phyloP scores from a whole-genome alignment of 495 filamentous ascomycete genomes.

The Podospora comata region DNA sequence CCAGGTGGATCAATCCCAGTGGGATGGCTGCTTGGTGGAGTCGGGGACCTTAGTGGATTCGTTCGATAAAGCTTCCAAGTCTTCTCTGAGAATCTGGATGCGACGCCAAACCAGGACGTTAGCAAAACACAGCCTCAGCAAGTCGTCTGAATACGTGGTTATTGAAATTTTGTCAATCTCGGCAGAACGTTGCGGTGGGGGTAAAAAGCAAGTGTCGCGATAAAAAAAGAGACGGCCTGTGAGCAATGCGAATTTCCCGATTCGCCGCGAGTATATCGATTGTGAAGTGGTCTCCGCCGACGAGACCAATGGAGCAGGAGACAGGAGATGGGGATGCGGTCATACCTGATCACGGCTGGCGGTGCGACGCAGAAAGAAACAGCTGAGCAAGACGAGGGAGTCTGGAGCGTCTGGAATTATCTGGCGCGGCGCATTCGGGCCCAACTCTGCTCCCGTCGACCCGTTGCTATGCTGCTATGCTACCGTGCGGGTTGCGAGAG shows the following conservation, averaged over 20 bases:
- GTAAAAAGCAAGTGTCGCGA: slow-evolving; percentile 22
- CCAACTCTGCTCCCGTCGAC: slow-evolving; percentile 1
- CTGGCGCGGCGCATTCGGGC: slow-evolving; percentile 6
- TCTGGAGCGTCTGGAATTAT: neutral
- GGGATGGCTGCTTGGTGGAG: neutral
- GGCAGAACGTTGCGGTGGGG: slow-evolving; percentile 27
- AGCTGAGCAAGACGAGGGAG: slow-evolving; percentile 10
- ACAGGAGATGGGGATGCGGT: slow-evolving; percentile 7
- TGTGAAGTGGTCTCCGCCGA: slow-evolving; percentile 21
- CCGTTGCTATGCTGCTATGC: neutral
- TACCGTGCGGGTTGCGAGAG: neutral
- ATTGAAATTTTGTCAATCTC: slow-evolving; percentile 19
- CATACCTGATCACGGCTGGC: slow-evolving; percentile 24
- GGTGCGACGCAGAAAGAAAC: slow-evolving; percentile 15
- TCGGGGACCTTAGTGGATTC: neutral
- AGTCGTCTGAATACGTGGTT: neutral
- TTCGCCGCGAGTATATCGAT: slow-evolving; percentile 30
- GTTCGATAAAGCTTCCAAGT: neutral
- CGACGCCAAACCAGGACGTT: neutral
- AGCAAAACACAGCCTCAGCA: neutral
- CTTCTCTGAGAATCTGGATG: neutral
- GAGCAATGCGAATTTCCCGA: slow-evolving; percentile 26
- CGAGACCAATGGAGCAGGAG: slow-evolving; percentile 19
- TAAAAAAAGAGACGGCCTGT: slow-evolving; percentile 21
- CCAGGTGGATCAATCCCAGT: neutral